Evolutionary conservation across 768 basidiomycete genomes (phyloP).

Genomic region (Boletus coccyginus): DNA sequence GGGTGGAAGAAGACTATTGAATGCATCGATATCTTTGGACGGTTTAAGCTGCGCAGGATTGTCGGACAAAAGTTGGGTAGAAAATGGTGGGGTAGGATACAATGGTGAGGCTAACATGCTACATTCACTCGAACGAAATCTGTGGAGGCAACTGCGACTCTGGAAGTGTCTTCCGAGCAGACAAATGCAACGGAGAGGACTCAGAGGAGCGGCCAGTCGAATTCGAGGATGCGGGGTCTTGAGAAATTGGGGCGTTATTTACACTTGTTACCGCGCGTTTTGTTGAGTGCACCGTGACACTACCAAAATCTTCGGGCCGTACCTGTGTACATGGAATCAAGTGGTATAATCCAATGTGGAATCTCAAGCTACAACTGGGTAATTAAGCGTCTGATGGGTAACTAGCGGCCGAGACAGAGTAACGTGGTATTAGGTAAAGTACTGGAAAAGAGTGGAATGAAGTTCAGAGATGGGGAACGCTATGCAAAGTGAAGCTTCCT

Average conservation of each 20-base stretch:
- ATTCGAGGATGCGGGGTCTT: background rate
- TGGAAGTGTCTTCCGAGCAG: conserved; percentile 1
- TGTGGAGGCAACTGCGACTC: conserved; percentile 1
- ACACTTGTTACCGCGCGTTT: conserved; percentile 23
- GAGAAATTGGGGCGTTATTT: conserved; percentile 25
- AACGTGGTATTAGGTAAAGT: background rate
- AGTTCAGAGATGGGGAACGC: background rate
- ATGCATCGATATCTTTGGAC: conserved; percentile 67
- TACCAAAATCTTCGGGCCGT: background rate
- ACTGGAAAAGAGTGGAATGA: conserved; percentile 6
- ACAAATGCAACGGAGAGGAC: conserved; percentile 9
- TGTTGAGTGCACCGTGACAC: conserved; percentile 1
- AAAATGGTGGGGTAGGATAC: conserved; percentile 51
- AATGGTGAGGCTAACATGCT: conserved; percentile 69
- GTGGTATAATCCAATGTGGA: background rate
- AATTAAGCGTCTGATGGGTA: conserved; percentile 1
- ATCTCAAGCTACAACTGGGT: background rate
- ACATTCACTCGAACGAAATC: conserved; percentile 17
- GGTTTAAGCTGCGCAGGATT: conserved; percentile 59
- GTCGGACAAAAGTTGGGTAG: conserved; percentile 47
- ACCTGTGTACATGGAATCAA: background rate
- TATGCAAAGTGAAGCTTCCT: background rate
- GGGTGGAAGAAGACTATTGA: conserved; percentile 77
- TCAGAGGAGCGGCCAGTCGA: conserved; percentile 16
- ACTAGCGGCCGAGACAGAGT: background rate